phyloP scores from a whole-genome alignment of 1,284 basidiomycete genomes.

The Vanrija humicola region DNA sequence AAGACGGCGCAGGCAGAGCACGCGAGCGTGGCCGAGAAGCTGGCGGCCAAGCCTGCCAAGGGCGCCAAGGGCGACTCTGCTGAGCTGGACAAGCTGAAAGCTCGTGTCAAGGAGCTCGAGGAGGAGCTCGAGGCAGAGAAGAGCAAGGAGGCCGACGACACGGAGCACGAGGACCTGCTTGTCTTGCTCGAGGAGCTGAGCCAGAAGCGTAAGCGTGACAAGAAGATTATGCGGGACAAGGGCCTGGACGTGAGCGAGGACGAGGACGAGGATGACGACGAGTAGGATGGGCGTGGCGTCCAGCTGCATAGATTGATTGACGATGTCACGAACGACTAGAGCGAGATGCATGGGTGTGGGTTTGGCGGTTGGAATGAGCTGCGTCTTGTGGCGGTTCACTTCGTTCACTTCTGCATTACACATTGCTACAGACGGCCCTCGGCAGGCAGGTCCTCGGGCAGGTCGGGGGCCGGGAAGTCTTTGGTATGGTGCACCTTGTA shows the following conservation, averaged over 20 bases:
- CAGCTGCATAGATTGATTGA: no score
- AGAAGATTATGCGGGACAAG: conserved; percentile 64
- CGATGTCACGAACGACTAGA: no score
- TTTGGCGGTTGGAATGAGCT: no score
- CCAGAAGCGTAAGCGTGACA: conserved; percentile 77
- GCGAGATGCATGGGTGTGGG: no score
- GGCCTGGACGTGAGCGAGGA: conserved; percentile 87
- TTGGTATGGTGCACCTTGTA: conserved; percentile 42
- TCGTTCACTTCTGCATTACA: no score
- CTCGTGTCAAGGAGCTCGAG: conserved; percentile 16
- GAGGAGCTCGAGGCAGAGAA: conserved; percentile 57
- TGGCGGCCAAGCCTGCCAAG: conserved; percentile 1
- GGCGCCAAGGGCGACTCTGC: conserved; percentile 12
- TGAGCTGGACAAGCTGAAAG: conserved; percentile 18
- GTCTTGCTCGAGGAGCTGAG: conserved; percentile 90
- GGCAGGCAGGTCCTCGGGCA: conserved; percentile 26
- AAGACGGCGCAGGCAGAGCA: conserved; percentile 15
- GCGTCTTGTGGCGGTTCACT: no score
- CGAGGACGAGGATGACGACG: conserved; percentile 74
- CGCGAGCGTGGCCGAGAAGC: conserved; percentile 8
- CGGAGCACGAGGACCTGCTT: conserved; percentile 91
- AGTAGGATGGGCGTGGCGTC: conserved; percentile 24
- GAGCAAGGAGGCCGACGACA: conserved; percentile 72
- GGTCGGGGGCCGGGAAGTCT: conserved; percentile 40
- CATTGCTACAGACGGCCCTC: no score